A percentile compares a stretch with the other conserved stretches of the same genome.
Conservation (phyloP, 306 rosid genomes). For the Cucurbita ficifolia region DNA sequence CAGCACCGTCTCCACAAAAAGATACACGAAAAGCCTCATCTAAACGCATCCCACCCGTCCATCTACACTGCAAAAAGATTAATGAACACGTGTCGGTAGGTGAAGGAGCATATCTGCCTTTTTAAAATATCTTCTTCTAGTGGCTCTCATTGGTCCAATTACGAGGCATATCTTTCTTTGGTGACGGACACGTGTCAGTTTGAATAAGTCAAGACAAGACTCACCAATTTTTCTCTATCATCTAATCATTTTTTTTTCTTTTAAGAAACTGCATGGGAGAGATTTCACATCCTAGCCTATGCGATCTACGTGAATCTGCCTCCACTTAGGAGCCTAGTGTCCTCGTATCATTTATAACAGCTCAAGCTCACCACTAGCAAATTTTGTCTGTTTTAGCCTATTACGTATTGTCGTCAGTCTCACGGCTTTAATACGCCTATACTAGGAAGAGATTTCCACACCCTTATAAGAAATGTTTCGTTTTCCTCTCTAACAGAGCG, state of each 20-base stretch:
- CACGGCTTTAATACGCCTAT: too few species aligned
- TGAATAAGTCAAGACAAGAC: not conserved
- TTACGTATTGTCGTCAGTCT: too few species aligned
- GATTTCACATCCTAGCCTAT: too few species aligned
- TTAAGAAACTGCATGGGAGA: too few species aligned
- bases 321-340: too few species aligned
- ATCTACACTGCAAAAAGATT: not conserved
- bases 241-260: not conserved
- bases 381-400: too few species aligned
- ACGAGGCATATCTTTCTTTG: not conserved
- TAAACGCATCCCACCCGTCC: conserved; percentile 1
- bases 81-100: not conserved
- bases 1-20: conserved; percentile 1
- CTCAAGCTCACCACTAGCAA: too few species aligned
- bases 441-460: too few species aligned
- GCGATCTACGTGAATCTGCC: too few species aligned
- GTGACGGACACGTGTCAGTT: conserved; percentile 1
- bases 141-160: not conserved
- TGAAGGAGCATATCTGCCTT: not conserved
- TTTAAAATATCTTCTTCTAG: not conserved
- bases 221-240: not conserved
- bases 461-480: too few species aligned
- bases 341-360: too few species aligned
- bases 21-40: not conserved
- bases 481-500: too few species aligned